Conservation (phyloP, 179 eudicot species). For the Sideroxylon spinosum region DNA sequence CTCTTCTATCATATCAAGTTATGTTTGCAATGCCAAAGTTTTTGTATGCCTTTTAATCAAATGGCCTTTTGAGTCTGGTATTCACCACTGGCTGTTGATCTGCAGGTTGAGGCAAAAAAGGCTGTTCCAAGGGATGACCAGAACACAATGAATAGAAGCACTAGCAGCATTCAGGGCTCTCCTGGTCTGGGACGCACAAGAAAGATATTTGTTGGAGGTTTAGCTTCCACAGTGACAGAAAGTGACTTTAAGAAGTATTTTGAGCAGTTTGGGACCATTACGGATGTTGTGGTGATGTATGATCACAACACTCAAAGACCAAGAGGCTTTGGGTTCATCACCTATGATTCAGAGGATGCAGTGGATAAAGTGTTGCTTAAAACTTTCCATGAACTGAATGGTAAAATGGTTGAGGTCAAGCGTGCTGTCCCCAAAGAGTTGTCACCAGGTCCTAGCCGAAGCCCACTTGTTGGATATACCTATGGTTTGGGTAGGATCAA, state of each 20-base stretch:
- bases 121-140: conserved; percentile 91
- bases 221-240: conserved; percentile 78
- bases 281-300: conserved; percentile 84
- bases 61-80: background rate
- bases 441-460: conserved; percentile 65
- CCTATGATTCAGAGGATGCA: conserved; percentile 75
- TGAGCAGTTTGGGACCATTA: conserved; percentile 72
- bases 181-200: conserved; percentile 72
- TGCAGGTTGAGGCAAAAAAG: conserved; percentile 82
- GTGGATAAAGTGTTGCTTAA: conserved; percentile 62
- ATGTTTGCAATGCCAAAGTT: background rate
- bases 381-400: conserved; percentile 75
- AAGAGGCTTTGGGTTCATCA: conserved; percentile 83
- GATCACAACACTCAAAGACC: conserved; percentile 87
- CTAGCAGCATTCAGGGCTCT: conserved; percentile 63
- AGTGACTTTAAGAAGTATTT: conserved; percentile 62
- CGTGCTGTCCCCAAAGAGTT: conserved; percentile 84
- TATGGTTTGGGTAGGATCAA: conserved; percentile 49
- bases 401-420: conserved; percentile 82
- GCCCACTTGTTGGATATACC: conserved; percentile 50
- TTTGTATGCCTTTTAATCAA: background rate
- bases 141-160: conserved; percentile 59
- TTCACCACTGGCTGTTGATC: conserved; percentile 13
- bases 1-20: background rate
- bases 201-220: conserved; percentile 84